Evolutionary conservation across 306 rosid species (phyloP), one percentile per base, ranked within the genome.

Genomic region (Citrullus mucosospermus): DNA sequence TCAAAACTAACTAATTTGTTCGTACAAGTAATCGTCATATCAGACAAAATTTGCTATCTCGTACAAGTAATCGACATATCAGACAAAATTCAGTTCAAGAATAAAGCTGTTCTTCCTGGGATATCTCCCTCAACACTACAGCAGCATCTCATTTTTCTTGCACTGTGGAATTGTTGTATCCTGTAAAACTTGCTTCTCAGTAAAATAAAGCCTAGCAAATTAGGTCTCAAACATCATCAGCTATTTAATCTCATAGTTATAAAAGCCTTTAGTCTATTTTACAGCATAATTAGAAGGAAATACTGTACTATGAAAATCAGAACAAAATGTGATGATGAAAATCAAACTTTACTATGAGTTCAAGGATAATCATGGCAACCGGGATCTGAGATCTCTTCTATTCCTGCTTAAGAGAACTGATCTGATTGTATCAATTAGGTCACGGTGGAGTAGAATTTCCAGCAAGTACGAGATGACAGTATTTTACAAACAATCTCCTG

Each of bases 21-120:
- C 20, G 22, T 34, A 28, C 30, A 74, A 43, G 91, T 92, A 68
- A 51, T 51, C 8, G 7, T 17, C 46, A 51, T 8, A 6, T 2
- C 30, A 12, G 63, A 53, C 78, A 70, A 22, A 74, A 92, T 91
- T 92, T 88, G 93, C 38, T 92, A 89, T 71, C 80, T 87, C 39
- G 82, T 88, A 82, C 89, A 89, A 43, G 91, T 92, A 68, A 51
- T 51, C 8, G 7, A 32, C 46, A 51, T 8, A 6, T 2, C 30
- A 12, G 63, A 53, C 78, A 70, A 22, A 74, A 34, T 53, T 5
- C 5, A 74, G 48, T 73, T 73, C 2, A 51, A 53, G 43, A 74
- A 53, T 15, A 17, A 70, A 74, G 63, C 46, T 74, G 48, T 32
- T 16, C 78, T 74, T 74, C 32, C 62, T 53, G 62, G 60, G 36